Evolutionary conservation across 2,329 filamentous ascomycete species (phyloP), one percentile per base, ranked within the genome.

Genomic region (Arthrobotrys pseudoclavata): DNA sequence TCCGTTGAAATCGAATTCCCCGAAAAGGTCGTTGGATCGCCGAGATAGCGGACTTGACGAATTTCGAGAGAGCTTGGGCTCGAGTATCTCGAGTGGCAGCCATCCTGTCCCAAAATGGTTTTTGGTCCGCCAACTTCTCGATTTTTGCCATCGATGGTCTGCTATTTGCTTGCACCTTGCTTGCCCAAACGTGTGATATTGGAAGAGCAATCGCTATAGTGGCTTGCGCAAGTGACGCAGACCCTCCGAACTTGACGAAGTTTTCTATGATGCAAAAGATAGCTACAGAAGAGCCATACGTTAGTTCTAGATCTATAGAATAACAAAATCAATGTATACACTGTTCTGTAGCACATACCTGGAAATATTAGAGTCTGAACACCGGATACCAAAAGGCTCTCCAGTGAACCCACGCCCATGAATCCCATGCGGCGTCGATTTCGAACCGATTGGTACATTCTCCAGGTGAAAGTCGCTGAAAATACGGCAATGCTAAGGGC

Each of bases 111-210:
- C 72, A 68, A 63, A 76, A 79, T 7, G 74, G 67, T 22, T 53
- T 61, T 47, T 52, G 53, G 20, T 60, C 20, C 79, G 66, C 53
- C 22, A 69, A 18, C 42, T 78, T 80, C 61, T 82, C 81, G 34
- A 82, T 81, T 29, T 81, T 81, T 53, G 5, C 84, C 85, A 82
- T 91, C 91, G 68, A 92, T 81, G 13, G 86, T 88, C 83, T 88
- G 85, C 80, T 86, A 84, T 5, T 90, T 89, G 81, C 92, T 63
- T 77, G 74, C 20, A 68, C 74, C 12, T 26, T 77, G 15, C 61
- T 45, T 13, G 90, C 90, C 90, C 90, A 92, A 79, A 92, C 86
- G 18, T 89, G 88, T 13, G 89, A 90, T 10, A 92, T 85, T 0
- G 90, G 90, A 15, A 92, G 86, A 79, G 89, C 89, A 76, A 91